Evolutionary conservation across 2,329 filamentous ascomycete species (phyloP).

Genomic region (Byssochlamys sp.): DNA sequence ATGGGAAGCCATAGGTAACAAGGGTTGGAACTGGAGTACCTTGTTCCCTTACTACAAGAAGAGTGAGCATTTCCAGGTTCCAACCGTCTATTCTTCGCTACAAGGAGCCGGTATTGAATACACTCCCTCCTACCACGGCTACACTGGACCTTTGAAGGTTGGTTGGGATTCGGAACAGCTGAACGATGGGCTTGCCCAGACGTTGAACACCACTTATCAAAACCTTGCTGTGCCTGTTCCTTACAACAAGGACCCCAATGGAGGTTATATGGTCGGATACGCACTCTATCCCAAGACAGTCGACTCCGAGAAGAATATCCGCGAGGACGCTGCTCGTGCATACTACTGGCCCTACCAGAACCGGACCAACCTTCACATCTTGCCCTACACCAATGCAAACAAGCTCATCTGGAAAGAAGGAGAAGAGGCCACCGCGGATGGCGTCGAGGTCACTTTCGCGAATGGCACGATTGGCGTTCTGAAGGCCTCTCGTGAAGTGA

Average conservation of each 20-base stretch:
- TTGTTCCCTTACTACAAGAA: constrained; percentile 22
- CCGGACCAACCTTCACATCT: constrained; percentile 35
- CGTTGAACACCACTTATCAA: constrained; percentile 29
- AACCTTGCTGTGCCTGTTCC: constrained; percentile 25
- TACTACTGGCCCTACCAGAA: constrained; percentile 38
- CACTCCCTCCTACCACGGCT: constrained; percentile 15
- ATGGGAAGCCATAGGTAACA: constrained; percentile 23
- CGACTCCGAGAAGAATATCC: constrained; percentile 26
- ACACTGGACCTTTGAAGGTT: constrained; percentile 20
- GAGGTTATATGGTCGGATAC: constrained; percentile 37
- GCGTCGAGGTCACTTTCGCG: constrained; percentile 20
- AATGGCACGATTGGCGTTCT: constrained; percentile 16
- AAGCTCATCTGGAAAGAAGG: constrained; percentile 28
- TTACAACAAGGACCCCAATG: constrained; percentile 35
- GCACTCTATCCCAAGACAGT: constrained; percentile 35
- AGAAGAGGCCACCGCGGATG: constrained; percentile 13
- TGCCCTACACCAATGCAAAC: constrained; percentile 35
- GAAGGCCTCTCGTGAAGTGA: constrained; percentile 42
- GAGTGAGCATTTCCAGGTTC: constrained; percentile 15
- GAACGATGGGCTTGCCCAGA: constrained; percentile 12
- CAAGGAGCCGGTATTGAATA: constrained; percentile 14
- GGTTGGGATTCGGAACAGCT: constrained; percentile 14
- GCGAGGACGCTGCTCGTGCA: constrained; percentile 39
- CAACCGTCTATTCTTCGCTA: constrained; percentile 9
- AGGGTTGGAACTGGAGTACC: constrained; percentile 22